phyloP scores from a whole-genome alignment of 805 yeast species.

The Hanseniaspora clermontiae region DNA sequence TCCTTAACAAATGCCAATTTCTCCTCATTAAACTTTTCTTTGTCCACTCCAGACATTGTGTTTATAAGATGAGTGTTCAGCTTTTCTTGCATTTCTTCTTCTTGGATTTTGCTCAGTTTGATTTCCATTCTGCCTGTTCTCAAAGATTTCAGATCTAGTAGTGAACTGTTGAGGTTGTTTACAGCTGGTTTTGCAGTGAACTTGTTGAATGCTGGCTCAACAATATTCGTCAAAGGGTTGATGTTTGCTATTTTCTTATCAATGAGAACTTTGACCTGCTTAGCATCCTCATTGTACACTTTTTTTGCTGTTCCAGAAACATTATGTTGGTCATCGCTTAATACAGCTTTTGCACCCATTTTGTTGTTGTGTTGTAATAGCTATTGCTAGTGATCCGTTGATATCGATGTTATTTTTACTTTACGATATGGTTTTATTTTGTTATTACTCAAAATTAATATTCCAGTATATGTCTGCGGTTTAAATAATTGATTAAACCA shows the following conservation, averaged over 20 bases:
- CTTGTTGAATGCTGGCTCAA: slow-evolving; percentile 10
- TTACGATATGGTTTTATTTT: no score
- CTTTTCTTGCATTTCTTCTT: background rate
- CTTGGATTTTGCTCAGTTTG: background rate
- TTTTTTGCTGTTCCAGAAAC: background rate
- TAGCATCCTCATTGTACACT: background rate
- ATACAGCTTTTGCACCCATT: background rate
- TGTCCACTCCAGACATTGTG: background rate
- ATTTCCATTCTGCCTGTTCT: background rate
- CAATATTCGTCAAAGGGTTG: slow-evolving; percentile 5
- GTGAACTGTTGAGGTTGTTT: background rate
- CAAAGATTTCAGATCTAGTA: background rate
- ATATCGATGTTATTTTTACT: no score
- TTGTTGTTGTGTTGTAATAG: background rate
- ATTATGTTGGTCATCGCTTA: background rate
- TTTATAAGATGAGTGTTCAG: background rate
- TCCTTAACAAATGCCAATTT: slow-evolving; percentile 4
- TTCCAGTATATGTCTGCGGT: background rate
- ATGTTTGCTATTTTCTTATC: slow-evolving; percentile 8
- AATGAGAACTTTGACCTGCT: background rate
- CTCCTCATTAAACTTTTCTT: background rate
- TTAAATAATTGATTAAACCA: background rate
- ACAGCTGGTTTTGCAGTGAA: background rate
- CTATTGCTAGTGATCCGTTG: background rate
- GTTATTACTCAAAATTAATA: no score